These are phyloP conservation scores for Aspergillus steynii DNA, from an alignment of 495 filamentous ascomycete species.

Conservation along the genomic window DNA sequence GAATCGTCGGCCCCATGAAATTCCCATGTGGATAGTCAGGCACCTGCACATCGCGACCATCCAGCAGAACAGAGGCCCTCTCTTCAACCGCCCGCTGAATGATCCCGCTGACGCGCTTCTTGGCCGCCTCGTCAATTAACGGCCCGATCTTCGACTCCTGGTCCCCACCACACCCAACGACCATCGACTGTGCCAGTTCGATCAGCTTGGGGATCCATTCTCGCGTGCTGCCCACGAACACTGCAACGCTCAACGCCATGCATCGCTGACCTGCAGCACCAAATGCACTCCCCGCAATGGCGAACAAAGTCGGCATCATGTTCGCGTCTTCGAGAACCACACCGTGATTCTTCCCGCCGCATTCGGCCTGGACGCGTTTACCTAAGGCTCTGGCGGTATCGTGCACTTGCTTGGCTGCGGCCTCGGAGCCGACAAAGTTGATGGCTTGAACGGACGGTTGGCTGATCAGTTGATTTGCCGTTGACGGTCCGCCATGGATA, in stretches of 20 bases:
- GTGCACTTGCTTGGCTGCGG: slow-evolving; percentile 26
- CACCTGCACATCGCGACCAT: slow-evolving; percentile 25
- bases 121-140: slow-evolving; percentile 21
- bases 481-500: slow-evolving; percentile 24
- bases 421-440: slow-evolving; percentile 30
- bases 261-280: slow-evolving; percentile 34
- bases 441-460: slow-evolving; percentile 29
- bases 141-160: slow-evolving; percentile 29
- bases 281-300: slow-evolving; percentile 32
- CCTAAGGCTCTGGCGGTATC: slow-evolving; percentile 24
- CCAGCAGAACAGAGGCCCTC: slow-evolving; percentile 22
- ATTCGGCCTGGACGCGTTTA: slow-evolving; percentile 31
- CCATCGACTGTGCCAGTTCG: slow-evolving; percentile 24
- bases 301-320: slow-evolving; percentile 30
- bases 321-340: slow-evolving; percentile 32
- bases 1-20: slow-evolving; percentile 32
- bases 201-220: slow-evolving; percentile 31
- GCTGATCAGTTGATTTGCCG: slow-evolving; percentile 18
- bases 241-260: slow-evolving; percentile 30
- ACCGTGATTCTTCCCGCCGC: slow-evolving; percentile 32
- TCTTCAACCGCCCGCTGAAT: slow-evolving; percentile 25
- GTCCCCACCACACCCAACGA: slow-evolving; percentile 25
- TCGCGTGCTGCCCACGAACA: slow-evolving; percentile 28
- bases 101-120: slow-evolving; percentile 27
- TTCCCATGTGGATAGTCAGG: slow-evolving; percentile 30